phyloP scores from a whole-genome alignment of 371 early-diverging fungal species.

The Nosema bombycis region DNA sequence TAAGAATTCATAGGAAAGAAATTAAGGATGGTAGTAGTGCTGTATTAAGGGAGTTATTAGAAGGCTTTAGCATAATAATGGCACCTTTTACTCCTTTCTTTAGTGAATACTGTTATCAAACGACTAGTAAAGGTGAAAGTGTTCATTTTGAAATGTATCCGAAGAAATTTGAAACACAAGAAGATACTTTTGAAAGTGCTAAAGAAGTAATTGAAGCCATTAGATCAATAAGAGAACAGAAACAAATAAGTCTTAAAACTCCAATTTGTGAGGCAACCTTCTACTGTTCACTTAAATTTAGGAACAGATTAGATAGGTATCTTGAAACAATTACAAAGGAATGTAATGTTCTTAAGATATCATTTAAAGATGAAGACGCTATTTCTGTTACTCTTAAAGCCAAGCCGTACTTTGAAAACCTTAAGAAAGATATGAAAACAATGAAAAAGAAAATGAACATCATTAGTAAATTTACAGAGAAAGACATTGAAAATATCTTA shows the following conservation, averaged over 20 bases:
- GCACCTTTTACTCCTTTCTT: slow-evolving; percentile 97
- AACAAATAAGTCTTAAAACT: slow-evolving; percentile 85
- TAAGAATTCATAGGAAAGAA: slow-evolving; percentile 92
- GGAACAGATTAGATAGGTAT: slow-evolving; percentile 74
- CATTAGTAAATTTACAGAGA: slow-evolving; percentile 35
- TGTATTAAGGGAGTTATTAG: slow-evolving; percentile 83
- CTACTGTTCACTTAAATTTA: slow-evolving; percentile 76
- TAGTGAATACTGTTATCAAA: slow-evolving; percentile 90
- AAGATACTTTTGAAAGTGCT: slow-evolving; percentile 55
- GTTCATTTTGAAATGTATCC: slow-evolving; percentile 63
- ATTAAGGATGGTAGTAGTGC: slow-evolving; percentile 82
- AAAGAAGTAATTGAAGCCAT: slow-evolving; percentile 85
- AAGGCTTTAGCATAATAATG: slow-evolving; percentile 82
- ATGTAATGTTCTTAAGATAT: slow-evolving; percentile 55
- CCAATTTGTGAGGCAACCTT: slow-evolving; percentile 85
- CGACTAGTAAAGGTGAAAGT: slow-evolving; percentile 12
- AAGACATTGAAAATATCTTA: slow-evolving; percentile 30
- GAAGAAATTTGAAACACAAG: background rate
- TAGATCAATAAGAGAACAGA: slow-evolving; percentile 83
- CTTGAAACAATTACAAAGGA: slow-evolving; percentile 67
- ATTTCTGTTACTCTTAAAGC: slow-evolving; percentile 40
- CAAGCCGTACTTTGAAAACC: slow-evolving; percentile 56
- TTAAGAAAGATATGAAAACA: slow-evolving; percentile 47
- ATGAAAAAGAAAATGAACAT: slow-evolving; percentile 53
- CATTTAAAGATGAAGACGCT: slow-evolving; percentile 22